These are phyloP conservation scores for Cerioporus squamosus DNA, from an alignment of 1,284 basidiomycete species.

Conservation along the genomic window DNA sequence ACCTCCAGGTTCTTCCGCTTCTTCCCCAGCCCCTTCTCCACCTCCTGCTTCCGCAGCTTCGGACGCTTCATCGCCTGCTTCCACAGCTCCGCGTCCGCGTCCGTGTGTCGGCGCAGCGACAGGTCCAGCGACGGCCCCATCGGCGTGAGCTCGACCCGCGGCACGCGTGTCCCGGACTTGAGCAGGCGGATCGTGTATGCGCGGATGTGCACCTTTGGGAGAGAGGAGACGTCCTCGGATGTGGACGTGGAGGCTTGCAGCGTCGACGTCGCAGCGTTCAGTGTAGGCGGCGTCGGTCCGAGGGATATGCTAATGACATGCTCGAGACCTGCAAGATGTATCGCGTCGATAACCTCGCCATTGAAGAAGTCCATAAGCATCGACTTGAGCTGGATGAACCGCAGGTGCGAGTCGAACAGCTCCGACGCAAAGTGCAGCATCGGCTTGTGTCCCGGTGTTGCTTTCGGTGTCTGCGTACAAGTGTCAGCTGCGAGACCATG, in stretches of 20 bases:
- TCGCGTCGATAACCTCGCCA: conserved; percentile 82
- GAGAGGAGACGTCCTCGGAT: conserved; percentile 46
- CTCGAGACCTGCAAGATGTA: conserved; percentile 87
- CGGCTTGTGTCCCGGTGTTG: conserved; percentile 89
- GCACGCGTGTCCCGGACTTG: conserved; percentile 77
- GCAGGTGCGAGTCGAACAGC: conserved; percentile 90
- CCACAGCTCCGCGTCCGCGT: conserved; percentile 79
- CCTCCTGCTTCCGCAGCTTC: conserved; percentile 85
- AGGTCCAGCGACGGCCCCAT: conserved; percentile 96
- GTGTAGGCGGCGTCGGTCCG: conserved; percentile 63
- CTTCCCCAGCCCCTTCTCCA: conserved; percentile 89
- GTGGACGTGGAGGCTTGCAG: conserved; percentile 26
- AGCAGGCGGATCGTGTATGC: conserved; percentile 83
- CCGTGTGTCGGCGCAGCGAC: conserved; percentile 73
- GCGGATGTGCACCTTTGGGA: conserved; percentile 89
- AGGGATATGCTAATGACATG: conserved; percentile 90
- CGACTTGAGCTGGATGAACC: conserved; percentile 92
- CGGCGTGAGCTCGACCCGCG: conserved; percentile 81
- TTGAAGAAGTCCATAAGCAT: conserved; percentile 91
- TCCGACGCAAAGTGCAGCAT: conserved; percentile 96
- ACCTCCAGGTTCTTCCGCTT: conserved; percentile 96
- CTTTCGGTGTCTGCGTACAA: conserved; percentile 74
- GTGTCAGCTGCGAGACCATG: neutral
- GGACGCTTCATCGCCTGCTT: conserved; percentile 84
- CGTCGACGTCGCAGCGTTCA: conserved; percentile 44